Base-by-base conservation (phyloP, 495 filamentous ascomycete species). In the Venustampulla echinocandica region DNA sequence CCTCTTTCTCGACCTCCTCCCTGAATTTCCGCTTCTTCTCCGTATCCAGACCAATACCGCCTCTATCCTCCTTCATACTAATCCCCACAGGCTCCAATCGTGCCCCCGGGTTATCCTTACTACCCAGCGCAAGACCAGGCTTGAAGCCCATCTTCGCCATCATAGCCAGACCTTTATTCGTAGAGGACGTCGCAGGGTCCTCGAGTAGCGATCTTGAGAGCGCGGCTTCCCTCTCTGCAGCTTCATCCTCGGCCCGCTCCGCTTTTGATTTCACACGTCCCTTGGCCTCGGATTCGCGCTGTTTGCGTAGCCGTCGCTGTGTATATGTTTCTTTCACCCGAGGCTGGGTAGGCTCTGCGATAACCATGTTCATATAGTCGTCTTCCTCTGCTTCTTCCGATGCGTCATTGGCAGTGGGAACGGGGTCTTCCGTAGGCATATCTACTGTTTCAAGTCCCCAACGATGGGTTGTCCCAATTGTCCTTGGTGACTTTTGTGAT, bases 111-210 rank as follows among this genome's bases (percentile, higher is more conserved):
- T 50, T 59, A 20, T 59, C 63, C 44, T 49, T 52, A 54, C 81
- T 82, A 0, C 92, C 87, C 2, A 95, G 71, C 0, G 76, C 72
- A n/a, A n/a, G n/a, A 41, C 78, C 77, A 11, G 84, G 84, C 50
- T 77, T 83, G 65, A 90, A 98, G 5, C 92, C 92, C 69, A 98
- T 82, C 63, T 83, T 88, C n/a, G 85, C 80, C 90, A 98, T 92
- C 88, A 98, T 95, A 47, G 85, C 72, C 45, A 89, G 79, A 2
- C 92, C 92, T 62, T 96, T 98, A 64, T 74, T 83, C 42, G 70
- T 68, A 20, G 58, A 37, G 13, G 65, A 63, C 3, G 49, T 44
- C n/a, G 36, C 49, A 4, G 66, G 58, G n/a, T 76, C 73, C 32
- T 70, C 59, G 13, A 86, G 66, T 20, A 95, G 70, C n/a, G 81